Base-by-base conservation (phyloP, 352 stramenopile species). In the Thraustochytrium striatum region DNA sequence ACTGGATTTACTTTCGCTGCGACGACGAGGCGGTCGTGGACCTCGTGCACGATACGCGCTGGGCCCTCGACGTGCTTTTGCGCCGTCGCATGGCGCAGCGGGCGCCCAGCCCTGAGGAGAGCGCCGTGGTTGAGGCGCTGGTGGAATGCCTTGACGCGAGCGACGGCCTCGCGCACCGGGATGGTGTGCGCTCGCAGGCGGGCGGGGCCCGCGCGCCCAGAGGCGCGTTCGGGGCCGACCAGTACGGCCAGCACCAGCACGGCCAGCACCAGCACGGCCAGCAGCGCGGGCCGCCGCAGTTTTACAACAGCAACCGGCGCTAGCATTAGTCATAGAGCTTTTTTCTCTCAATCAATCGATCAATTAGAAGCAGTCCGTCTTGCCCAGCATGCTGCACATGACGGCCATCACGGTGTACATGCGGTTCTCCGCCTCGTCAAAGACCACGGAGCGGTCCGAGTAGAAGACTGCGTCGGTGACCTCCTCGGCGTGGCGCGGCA, bases 361-460 rank as follows among this genome's bases (percentile, higher is more conserved):
- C n/a, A n/a, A n/a, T n/a, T n/a, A n/a, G n/a, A n/a, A n/a, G n/a
- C 47, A 75, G 39, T 61, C 33, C 11, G 72, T 85, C 57, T 86
- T 85, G 32, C 82, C 84, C 19, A 88, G 62, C 81, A 85, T 75
- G 30, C 83, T 84, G 39, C 83, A 62, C 86, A 93, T 93, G 16
- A 98, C 93, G 35, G 95, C 93, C 95, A 98, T 99, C 79, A 99
- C 95, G 2, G 95, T 98, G 95, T 95, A 99, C 88, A 99, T 95
- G 55, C 96, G 91, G 84, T 98, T 98, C 83, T 98, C 96, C 0
- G 95, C 95, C 87, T 99, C 95, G 53, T 95, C 89, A 68, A 98
- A 98, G 2, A 98, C 94, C 36, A 98, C 84, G 79, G 92, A 98
- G 81, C 93, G 87, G 57, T 94, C 85, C 69, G 88, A 94, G 86